Evolutionary conservation across 371 early-diverging fungal genomes (phyloP), one percentile per base, ranked within the genome.

Genomic region (Rhizopus sp.): DNA sequence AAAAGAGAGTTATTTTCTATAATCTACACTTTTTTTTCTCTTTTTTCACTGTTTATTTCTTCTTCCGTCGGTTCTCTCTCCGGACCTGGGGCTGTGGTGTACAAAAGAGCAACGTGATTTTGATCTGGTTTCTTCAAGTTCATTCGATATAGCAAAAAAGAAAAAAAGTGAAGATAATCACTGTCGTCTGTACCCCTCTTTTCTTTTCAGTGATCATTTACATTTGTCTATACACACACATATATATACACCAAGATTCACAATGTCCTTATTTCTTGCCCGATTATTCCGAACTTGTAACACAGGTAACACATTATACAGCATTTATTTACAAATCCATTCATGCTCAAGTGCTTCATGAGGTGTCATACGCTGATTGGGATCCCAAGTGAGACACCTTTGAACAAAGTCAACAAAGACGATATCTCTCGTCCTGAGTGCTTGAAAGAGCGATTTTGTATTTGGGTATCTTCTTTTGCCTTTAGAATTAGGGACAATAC

Each of bases 331-430:
- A 46, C 46, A 46, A 46, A 90, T 87, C 90, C 89, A 91, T 31
- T 81, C 84, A 55, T 91, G 91, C 31, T 79, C 77, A 46, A 92
- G 65, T 10, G 91, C 96, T 49, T 94, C 90, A 5, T 72, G 74
- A 13, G 97, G 93, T 39, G 79, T 88, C 79, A 96, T 82, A 15
- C 97, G 81, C 53, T 77, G 80, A 41, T 85, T 83, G 1, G 96
- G 95, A 62, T 94, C 93, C 94, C 95, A 96, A 31, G 79, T 81
- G 13, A 97, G 72, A 55, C 95, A 92, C 17, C 80, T 75, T 35
- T 81, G 60, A 29, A 97, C 70, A 74, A 97, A 96, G 60, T 95
- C 92, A n/a, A 94, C 60, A 59, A 94, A 91, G 12, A 71, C 62
- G 6, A 92, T 60, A 61, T 95, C 95, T 33, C 69, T 60, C 38